Conservation (phyloP, 805 yeast genomes). For the Osmozyma mogii region DNA sequence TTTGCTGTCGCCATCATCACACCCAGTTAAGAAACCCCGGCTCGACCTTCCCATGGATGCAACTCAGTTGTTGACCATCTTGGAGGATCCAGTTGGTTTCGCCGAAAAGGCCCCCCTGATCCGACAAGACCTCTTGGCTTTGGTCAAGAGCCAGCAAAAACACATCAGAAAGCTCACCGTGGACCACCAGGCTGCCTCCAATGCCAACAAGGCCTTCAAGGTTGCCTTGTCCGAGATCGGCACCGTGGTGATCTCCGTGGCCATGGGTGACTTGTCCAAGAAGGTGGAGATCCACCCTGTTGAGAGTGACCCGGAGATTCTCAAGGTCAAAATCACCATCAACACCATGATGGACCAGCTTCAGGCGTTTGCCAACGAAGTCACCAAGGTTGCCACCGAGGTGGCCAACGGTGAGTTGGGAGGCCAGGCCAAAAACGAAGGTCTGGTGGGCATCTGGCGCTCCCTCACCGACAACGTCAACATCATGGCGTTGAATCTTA, state of each 20-base stretch:
- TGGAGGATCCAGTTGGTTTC: slow-evolving; percentile 32
- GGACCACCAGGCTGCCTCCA: slow-evolving; percentile 28
- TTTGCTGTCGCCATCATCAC: slow-evolving; percentile 5
- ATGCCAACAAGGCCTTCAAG: slow-evolving; percentile 64
- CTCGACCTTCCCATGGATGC: slow-evolving; percentile 22
- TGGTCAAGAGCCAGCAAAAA: slow-evolving; percentile 23
- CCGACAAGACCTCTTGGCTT: slow-evolving; percentile 23
- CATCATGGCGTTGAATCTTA: slow-evolving; percentile 80
- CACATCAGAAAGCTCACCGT: slow-evolving; percentile 18
- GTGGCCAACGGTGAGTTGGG: slow-evolving; percentile 88
- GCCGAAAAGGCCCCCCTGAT: slow-evolving; percentile 19
- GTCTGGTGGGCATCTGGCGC: slow-evolving; percentile 86
- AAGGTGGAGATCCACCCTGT: slow-evolving; percentile 67
- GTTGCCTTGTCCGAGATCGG: slow-evolving; percentile 74
- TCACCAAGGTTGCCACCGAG: slow-evolving; percentile 79
- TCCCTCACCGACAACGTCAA: slow-evolving; percentile 77
- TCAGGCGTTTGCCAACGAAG: slow-evolving; percentile 74
- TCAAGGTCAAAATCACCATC: slow-evolving; percentile 71
- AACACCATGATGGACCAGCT: slow-evolving; percentile 86
- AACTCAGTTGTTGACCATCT: slow-evolving; percentile 23
- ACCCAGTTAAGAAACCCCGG: slow-evolving; percentile 13
- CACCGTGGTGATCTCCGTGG: slow-evolving; percentile 79
- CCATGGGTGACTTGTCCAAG: slow-evolving; percentile 80
- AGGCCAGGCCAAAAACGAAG: slow-evolving; percentile 78
- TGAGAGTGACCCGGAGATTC: slow-evolving; percentile 72